Evolutionary conservation across 768 basidiomycete species (phyloP).

Genomic region (Paxillus rubicundulus): DNA sequence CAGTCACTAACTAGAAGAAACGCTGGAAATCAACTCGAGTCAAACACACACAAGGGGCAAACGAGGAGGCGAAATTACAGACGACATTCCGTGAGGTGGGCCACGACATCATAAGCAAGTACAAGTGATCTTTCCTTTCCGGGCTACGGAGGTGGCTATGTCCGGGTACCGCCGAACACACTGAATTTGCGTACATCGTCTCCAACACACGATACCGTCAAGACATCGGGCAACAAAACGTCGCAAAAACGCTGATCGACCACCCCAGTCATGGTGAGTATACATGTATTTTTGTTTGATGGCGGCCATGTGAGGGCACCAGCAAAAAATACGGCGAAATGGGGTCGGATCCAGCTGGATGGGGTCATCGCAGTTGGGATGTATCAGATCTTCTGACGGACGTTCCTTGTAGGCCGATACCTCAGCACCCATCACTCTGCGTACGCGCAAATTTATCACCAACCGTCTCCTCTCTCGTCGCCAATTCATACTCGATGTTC

Average conservation of each 20-base stretch:
- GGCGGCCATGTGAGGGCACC: conserved; percentile 11
- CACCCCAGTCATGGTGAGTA: conserved; percentile 37
- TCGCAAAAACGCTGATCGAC: conserved; percentile 16
- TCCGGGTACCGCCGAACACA: conserved; percentile 47
- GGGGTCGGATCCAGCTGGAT: conserved; percentile 24
- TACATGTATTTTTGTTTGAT: conserved; percentile 13
- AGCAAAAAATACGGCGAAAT: conserved; percentile 6
- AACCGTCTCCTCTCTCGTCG: conserved; percentile 95
- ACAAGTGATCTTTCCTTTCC: neutral
- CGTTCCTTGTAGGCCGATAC: conserved; percentile 59
- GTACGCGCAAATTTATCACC: conserved; percentile 99
- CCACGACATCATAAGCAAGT: neutral
- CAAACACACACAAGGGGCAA: conserved; percentile 56
- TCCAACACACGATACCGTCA: conserved; percentile 20
- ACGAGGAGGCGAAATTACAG: conserved; percentile 49
- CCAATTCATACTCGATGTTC: conserved; percentile 92
- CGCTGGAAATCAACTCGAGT: neutral
- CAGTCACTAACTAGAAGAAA: neutral
- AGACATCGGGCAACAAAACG: conserved; percentile 28
- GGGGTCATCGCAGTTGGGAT: conserved; percentile 20
- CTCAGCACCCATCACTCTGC: conserved; percentile 87
- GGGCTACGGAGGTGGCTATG: conserved; percentile 23
- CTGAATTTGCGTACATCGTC: conserved; percentile 16
- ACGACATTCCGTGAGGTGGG: neutral
- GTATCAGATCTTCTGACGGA: conserved; percentile 17